Evolutionary conservation across 2,329 filamentous ascomycete genomes (phyloP), one percentile per base, ranked within the genome.

Genomic region (Aspergillus oerlinghausenensis): DNA sequence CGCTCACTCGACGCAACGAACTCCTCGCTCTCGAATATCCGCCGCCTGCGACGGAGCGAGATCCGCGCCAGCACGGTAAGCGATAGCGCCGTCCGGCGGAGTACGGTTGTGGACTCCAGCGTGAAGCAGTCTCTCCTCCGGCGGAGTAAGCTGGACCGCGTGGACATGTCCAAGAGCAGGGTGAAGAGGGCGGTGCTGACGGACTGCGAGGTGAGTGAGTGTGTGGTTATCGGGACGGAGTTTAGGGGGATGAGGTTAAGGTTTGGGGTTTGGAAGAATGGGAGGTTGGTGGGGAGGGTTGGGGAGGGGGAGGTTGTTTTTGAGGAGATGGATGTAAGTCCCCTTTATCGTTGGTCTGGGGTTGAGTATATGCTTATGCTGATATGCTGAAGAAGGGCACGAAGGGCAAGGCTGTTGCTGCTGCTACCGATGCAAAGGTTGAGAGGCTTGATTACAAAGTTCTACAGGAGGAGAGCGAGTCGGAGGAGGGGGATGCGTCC

Each of bases 181-280:
- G 11, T 67, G 26, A 49, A 57, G 38, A 60, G 49, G 51, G 29
- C 58, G 3, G 38, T 7, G 1, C 28, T 69, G 42, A 40, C 21
- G 4, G 52, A 69, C 6, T 69, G 67, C n/a, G 59, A 67, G 25
- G 60, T 67, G 5, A 51, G 52, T 0, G 56, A 66, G 7, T 69
- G 65, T 55, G 42, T 62, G 8, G 55, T 70, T 42, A 52, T 57
- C 1, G 54, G 56, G 23, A 60, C 59, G 8, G 55, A 62, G 4
- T 66, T 69, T 10, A 60, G 43, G 23, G 66, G 63, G 6, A 62
- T 68, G 62, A 52, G 64, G 32, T 47, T 68, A 14, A 60, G 62
- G 49, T 58, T 65, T 56, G 65, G 64, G 6, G 56, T 69, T 25
- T 70, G 67, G 68, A 65, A 60, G 54, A 59, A 57, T 50, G 66